Base-by-base conservation (phyloP, 768 basidiomycete species). In the Xerocomus potaroensis region DNA sequence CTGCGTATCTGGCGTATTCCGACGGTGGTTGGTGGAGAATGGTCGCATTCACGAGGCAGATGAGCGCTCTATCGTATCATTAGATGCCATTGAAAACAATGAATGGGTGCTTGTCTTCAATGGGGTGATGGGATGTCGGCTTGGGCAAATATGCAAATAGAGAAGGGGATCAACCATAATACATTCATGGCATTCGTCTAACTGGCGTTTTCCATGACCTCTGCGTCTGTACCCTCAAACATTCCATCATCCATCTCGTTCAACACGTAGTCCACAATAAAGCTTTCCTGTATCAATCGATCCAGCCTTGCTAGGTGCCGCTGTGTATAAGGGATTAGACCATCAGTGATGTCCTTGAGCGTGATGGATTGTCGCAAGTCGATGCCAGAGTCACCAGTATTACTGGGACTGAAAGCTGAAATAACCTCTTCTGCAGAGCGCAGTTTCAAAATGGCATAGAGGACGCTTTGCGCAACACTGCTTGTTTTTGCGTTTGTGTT, bases 401-500 rank as follows among this genome's bases (percentile, higher is more conserved):
- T 56, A 31, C 55, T 50, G 16, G 53, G 48, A 23, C 56, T 56
- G 51, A 93, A 93, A 10, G 86, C 83, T 24, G 70, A 67, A 39
- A 84, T 69, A 37, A 99, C 70, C 29, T 91, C 84, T 27, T 87
- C 86, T 5, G 85, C 81, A 1, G 82, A 71, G 23, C 83, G 80
- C 51, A 87, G 69, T 66, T 88, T 89, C 50, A 97, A 65, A 41
- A 97, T 69, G 5, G 92, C 84, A 59, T 87, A 80, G 46, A 99
- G 67, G 33, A 97, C 75, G 26, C 72, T 72, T 69, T 99, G 96
- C 7, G 95, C 95, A 35, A 96, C 77, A 15, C 71, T 73, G 51
- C 87, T 87, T 18, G 89, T 92, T 60, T 83, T 84, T n/a, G 88
- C 87, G 51, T 83, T 85, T n/a, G 93, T 82, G 66, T 98, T 99